Conservation (phyloP, 345 rosid genomes). For the Mallotus nudiflorus region DNA sequence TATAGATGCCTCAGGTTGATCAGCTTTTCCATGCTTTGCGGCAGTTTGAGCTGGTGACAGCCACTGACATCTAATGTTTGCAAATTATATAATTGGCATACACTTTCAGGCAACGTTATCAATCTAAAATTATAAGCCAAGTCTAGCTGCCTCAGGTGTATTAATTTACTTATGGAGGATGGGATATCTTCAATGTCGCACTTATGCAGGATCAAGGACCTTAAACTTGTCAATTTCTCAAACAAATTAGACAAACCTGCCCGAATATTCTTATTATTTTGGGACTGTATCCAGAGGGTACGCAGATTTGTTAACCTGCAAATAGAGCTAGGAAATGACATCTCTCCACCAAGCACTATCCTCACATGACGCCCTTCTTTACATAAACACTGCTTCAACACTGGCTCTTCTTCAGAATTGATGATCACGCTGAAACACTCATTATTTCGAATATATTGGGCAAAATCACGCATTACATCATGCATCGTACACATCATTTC, state of each 20-base stretch:
- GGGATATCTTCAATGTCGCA: conserved; percentile 3
- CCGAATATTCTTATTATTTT: background rate
- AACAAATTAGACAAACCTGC: background rate
- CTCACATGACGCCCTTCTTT: background rate
- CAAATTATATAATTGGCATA: background rate
- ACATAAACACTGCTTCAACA: background rate
- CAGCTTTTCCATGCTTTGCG: background rate
- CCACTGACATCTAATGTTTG: conserved; percentile 1
- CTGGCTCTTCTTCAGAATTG: background rate
- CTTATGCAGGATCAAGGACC: conserved; percentile 6
- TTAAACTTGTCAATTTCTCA: background rate
- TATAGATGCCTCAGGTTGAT: conserved; percentile 1
- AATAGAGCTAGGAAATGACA: background rate
- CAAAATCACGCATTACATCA: conserved; percentile 10
- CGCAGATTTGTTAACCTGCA: background rate
- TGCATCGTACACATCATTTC: background rate
- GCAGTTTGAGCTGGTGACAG: background rate
- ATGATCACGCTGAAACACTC: conserved; percentile 4
- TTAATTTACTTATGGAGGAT: background rate
- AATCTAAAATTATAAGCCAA: background rate
- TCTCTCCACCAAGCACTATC: no score
- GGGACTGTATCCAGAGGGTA: background rate
- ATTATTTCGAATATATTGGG: background rate
- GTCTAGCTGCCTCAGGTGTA: conserved; percentile 2
- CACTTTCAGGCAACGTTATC: conserved; percentile 5